phyloP scores from a whole-genome alignment of 2,329 filamentous ascomycete genomes.

The Colletotrichum musicola region DNA sequence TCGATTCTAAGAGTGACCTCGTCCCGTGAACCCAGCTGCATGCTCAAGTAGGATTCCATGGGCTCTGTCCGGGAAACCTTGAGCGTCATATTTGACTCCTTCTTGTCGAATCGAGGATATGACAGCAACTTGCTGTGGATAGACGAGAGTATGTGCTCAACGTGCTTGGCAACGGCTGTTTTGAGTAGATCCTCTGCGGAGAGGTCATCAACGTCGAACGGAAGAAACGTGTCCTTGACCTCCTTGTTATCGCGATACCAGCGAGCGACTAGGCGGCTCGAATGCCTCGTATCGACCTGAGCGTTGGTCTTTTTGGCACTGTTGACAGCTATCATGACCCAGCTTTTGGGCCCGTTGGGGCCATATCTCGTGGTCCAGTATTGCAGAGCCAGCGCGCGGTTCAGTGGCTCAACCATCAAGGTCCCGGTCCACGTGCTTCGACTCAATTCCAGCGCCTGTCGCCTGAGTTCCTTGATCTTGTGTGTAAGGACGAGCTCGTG shows the following conservation, averaged over 20 bases:
- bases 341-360: slow-evolving; percentile 78
- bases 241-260: slow-evolving; percentile 91
- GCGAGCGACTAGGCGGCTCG: slow-evolving; percentile 72
- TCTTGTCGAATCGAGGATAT: slow-evolving; percentile 71
- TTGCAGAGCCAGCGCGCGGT: slow-evolving; percentile 86
- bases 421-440: slow-evolving; percentile 82
- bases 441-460: slow-evolving; percentile 80
- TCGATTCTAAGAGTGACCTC: slow-evolving; percentile 77
- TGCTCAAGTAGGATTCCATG: slow-evolving; percentile 73
- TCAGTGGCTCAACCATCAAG: slow-evolving; percentile 81
- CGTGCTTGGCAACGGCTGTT: slow-evolving; percentile 80
- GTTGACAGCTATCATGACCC: slow-evolving; percentile 88
- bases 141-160: slow-evolving; percentile 76
- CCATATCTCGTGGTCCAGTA: slow-evolving; percentile 82
- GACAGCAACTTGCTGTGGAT: slow-evolving; percentile 72
- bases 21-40: slow-evolving; percentile 76
- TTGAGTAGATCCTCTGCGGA: slow-evolving; percentile 82
- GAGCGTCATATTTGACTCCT: slow-evolving; percentile 70
- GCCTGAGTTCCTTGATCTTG: slow-evolving; percentile 85
- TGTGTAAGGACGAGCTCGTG: slow-evolving; percentile 91
- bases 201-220: slow-evolving; percentile 74
- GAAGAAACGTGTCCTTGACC: slow-evolving; percentile 75
- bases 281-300: slow-evolving; percentile 55
- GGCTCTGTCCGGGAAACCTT: slow-evolving; percentile 72
- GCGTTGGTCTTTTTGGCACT: slow-evolving; percentile 68